These are phyloP conservation scores for Gyromitra esculenta DNA, from an alignment of 2,329 filamentous ascomycete genomes.

Conservation along the genomic window DNA sequence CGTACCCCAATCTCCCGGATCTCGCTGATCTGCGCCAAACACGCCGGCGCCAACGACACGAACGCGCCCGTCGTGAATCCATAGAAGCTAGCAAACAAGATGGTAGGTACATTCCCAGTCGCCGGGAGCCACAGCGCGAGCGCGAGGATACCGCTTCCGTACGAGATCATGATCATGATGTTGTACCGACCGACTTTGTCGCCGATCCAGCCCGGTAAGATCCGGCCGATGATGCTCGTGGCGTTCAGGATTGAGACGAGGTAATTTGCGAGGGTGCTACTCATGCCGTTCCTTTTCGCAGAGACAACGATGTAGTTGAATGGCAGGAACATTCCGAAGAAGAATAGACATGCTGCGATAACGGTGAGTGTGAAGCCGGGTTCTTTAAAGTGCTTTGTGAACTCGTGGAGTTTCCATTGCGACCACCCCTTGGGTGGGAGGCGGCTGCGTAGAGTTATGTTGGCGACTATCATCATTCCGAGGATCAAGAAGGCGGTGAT, in stretches of 20 bases:
- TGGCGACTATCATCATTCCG: slow-evolving; percentile 66
- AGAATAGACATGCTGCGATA: slow-evolving; percentile 67
- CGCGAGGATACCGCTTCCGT: slow-evolving; percentile 63
- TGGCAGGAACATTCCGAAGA: slow-evolving; percentile 68
- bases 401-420: slow-evolving; percentile 64
- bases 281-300: slow-evolving; percentile 65
- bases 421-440: slow-evolving; percentile 61
- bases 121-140: slow-evolving; percentile 68
- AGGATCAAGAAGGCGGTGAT: slow-evolving; percentile 71
- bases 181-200: slow-evolving; percentile 68
- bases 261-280: slow-evolving; percentile 64
- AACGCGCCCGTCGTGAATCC: slow-evolving; percentile 76
- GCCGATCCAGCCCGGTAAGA: slow-evolving; percentile 66
- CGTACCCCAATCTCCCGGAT: slow-evolving; percentile 75
- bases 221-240: slow-evolving; percentile 67
- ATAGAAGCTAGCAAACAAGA: slow-evolving; percentile 74
- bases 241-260: slow-evolving; percentile 68
- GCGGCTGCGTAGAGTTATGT: slow-evolving; percentile 66
- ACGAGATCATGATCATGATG: slow-evolving; percentile 64
- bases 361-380: slow-evolving; percentile 63
- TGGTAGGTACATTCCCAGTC: slow-evolving; percentile 67
- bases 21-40: slow-evolving; percentile 76
- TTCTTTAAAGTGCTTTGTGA: slow-evolving; percentile 64
- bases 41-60: slow-evolving; percentile 70
- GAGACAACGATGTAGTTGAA: slow-evolving; percentile 65